Conservation (phyloP, 345 rosid genomes). For the Moringa oleifera region DNA sequence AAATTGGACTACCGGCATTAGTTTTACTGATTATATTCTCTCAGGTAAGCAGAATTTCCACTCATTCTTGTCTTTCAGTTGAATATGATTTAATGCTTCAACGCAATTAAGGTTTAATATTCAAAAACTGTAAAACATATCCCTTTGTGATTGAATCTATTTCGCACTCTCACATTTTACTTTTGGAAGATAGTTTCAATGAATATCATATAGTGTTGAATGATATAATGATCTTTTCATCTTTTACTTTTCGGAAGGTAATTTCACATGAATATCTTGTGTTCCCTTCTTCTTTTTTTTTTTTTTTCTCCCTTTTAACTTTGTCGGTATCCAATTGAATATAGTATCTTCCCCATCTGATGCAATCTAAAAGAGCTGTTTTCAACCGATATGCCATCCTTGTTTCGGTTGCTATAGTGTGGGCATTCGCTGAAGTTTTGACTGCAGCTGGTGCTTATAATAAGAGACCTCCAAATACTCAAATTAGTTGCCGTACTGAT, state of each 20-base stretch:
- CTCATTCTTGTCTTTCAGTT: constrained; percentile 4
- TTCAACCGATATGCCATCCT: constrained; percentile 56
- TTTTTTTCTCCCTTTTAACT: background rate
- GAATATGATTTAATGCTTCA: background rate
- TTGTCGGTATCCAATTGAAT: constrained; percentile 10
- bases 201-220: too few species aligned
- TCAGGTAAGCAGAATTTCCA: constrained; percentile 46
- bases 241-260: too few species aligned
- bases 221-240: too few species aligned
- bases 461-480: constrained; percentile 47
- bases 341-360: constrained; percentile 61
- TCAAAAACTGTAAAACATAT: too few species aligned
- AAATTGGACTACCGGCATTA: constrained; percentile 80
- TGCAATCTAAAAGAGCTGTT: constrained; percentile 38
- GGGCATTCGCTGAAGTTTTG: constrained; percentile 78
- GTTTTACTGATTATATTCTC: constrained; percentile 56
- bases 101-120: background rate
- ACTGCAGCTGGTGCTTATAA: constrained; percentile 79
- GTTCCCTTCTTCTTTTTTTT: too few species aligned
- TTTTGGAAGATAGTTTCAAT: background rate
- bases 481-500: constrained; percentile 76
- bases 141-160: too few species aligned
- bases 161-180: background rate
- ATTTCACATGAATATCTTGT: too few species aligned
- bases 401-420: constrained; percentile 45